Evolutionary conservation across 805 yeast species (phyloP).

Genomic region (Geotrichum ghanense): DNA sequence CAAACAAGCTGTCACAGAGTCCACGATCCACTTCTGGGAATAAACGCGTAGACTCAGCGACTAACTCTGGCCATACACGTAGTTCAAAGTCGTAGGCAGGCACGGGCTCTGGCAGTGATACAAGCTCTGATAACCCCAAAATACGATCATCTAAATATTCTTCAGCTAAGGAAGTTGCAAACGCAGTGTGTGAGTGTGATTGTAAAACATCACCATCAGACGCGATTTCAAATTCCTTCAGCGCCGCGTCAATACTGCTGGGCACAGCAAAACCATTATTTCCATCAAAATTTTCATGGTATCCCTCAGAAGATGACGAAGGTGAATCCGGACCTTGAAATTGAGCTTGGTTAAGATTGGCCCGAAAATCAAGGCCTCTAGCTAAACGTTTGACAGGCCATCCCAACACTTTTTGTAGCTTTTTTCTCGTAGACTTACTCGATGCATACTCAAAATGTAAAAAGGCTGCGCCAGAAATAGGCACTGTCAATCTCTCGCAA

Average conservation of each 20-base stretch:
- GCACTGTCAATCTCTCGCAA: slow-evolving; percentile 35
- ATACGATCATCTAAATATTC: background rate
- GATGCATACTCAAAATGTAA: slow-evolving; percentile 27
- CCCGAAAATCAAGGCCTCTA: slow-evolving; percentile 20
- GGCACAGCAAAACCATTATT: too few species aligned
- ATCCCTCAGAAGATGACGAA: too few species aligned
- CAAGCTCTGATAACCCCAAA: background rate
- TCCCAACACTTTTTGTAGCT: background rate
- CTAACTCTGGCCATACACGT: background rate
- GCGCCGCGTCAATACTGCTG: too few species aligned
- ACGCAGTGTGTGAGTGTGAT: background rate
- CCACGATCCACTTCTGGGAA: too few species aligned
- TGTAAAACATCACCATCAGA: background rate
- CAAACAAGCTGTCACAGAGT: too few species aligned
- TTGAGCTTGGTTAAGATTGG: slow-evolving; percentile 19
- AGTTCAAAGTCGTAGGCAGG: background rate
- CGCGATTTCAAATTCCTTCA: too few species aligned
- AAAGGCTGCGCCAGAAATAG: slow-evolving; percentile 8
- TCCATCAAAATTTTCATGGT: too few species aligned
- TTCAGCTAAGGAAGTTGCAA: background rate
- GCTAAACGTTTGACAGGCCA: slow-evolving; percentile 18
- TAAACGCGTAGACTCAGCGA: too few species aligned
- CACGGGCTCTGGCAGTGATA: background rate
- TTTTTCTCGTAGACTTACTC: slow-evolving; percentile 14
- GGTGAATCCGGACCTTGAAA: slow-evolving; percentile 27